Base-by-base conservation (phyloP, 2,329 filamentous ascomycete genomes). In the Fusarium sp. region DNA sequence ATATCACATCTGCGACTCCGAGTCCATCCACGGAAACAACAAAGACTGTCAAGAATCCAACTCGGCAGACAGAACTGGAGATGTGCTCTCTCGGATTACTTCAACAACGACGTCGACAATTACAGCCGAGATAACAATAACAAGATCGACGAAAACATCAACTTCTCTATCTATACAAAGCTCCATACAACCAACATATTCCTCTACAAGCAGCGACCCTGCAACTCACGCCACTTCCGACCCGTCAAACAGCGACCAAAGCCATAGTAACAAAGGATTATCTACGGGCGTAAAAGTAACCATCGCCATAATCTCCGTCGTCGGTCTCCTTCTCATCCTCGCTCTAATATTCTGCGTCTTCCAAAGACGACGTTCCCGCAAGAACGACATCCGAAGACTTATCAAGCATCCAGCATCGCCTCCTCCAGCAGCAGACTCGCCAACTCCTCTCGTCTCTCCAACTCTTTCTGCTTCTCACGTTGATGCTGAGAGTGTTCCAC, bases 271-370 rank as follows among this genome's bases (percentile, higher is more conserved):
- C 13, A 15, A 56, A 38, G 70, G 67, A 5, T 74, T 85, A 8
- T 77, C 83, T 2, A 70, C 75, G 2, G 82, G 81, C 4, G 78
- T 80, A 47, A 86, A 83, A 60, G 80, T 81, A 5, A 83, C 84
- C 32, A 82, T 87, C 51, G 82, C 78, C 6, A 69, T 86, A 13
- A 82, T 81, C 52, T 79, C 81, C 3, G 70, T 81, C 5, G 71
- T 84, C n/a, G 81, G 74, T 6, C 66, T 83, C 13, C 62, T 83
- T 16, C 73, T 80, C 5, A 58, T 86, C 5, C 55, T 80, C 12
- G 77, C 77, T 12, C 67, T 84, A 18, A 58, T 80, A 3, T 67
- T 83, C 5, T 81, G 81, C 48, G 71, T 83, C 4, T 61, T 83
- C 13, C 79, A 79, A 18, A 72, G 58, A 68, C 78, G 43, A 72